Evolutionary conservation across 2,329 filamentous ascomycete species (phyloP), one percentile per base, ranked within the genome.

Genomic region (Venturia pyrina): DNA sequence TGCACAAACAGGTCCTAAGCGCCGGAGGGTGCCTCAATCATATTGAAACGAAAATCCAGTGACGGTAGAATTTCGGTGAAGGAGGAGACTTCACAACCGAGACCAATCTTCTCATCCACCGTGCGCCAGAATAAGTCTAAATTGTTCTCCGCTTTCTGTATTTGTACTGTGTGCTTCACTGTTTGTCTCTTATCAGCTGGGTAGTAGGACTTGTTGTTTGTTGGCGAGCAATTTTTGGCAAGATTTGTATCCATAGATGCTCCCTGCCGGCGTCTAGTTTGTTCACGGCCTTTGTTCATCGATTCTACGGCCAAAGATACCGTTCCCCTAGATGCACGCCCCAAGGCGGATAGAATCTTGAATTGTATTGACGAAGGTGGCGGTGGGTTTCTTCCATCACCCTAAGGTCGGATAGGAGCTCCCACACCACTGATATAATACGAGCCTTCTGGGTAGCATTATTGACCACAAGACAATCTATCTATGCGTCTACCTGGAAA

Each of bases 351-450:
- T 21, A 28, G 48, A 21, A 7, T 28, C 15, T 53, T 28, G 48
- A 53, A 28, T n/a, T 53, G 5, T 28, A 53, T 15, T 53, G 5
- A 21, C 24, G 48, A 21, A n/a, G 48, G 5, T 40, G 37, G 37
- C 37, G 37, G 37, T 40, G 37, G 10, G 10, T 53, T 53, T n/a
- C 48, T 24, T 61, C 34, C 6, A 37, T 24, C 4, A 28, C n/a
- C 34, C 24, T 21, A 6, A 17, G 13, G 7, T 79, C 75, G 60
- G 80, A 82, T 0, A 68, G 73, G 43, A 70, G 72, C 3, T 80
- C 78, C 81, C 82, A 83, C 0, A 81, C 5, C 5, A 81, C 60
- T 81, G 78, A 67, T 78, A 83, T 0, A 78, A 66, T 1, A 80
- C 71, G 3, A 85, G 68, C 66, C 10, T 40, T 40, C 10, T 40